Base-by-base conservation (phyloP, 2,329 filamentous ascomycete genomes). In the Plectosphaerella plurivora region DNA sequence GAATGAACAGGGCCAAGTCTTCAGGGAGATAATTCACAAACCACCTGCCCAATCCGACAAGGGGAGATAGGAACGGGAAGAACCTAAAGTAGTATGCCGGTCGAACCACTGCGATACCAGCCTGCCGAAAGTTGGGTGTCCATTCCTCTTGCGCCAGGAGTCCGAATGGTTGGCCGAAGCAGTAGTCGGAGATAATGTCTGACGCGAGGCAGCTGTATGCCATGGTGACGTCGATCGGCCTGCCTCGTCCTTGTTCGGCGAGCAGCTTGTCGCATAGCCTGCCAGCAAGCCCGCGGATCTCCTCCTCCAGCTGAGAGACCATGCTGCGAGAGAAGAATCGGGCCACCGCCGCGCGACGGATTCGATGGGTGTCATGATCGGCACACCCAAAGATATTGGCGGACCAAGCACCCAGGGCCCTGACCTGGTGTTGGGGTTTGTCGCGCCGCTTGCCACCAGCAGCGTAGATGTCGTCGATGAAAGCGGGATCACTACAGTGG, bases 131-230 rank as follows among this genome's bases (percentile, higher is more conserved):
- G 51, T 72, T 71, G 5, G 68, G 68, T 24, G 63, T 60, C 68
- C 69, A 72, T 0, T 59, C 65, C 3, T 68, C 58, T 51, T 69
- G 65, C 6, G 57, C 55, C 18, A 68, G 45, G 39, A 68, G 60
- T 1, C 69, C 69, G 50, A 71, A 63, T 5, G 59, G 57, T 44
- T 71, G 65, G 10, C 71, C 70, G 51, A 73, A 73, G 20, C 61
- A 63, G 47, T 71, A 73, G 2, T 63, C 59, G 2, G 65, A 66
- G 25, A 73, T 72, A 3, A 65, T 63, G n/a, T 73, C 70, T 1
- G 68, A 63, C 0, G 69, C 71, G 50, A 71, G 71, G 55, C 69
- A 72, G 52, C 66, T 70, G 49, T 68, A 71, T 2, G 69, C 67
- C 51, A 67, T 61, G 28, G 63, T 65, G 9, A 70, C 55, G 37